phyloP scores from a whole-genome alignment of 768 basidiomycete species.

The Floccularia luteovirens region DNA sequence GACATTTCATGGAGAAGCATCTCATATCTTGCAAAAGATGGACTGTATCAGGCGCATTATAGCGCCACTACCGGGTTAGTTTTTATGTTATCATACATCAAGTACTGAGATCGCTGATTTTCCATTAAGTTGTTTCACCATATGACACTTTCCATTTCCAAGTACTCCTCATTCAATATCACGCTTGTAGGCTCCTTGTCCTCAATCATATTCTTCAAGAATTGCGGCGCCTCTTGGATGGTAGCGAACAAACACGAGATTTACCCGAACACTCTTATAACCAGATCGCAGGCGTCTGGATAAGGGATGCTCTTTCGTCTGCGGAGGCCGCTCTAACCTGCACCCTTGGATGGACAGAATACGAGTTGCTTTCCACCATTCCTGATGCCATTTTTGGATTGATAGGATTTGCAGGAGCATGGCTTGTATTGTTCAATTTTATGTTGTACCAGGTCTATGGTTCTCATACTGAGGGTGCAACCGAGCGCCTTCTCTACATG shows the following conservation, averaged over 20 bases:
- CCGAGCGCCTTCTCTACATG: conserved; percentile 25
- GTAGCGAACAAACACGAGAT: conserved; percentile 20
- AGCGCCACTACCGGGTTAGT: conserved; percentile 26
- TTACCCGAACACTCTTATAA: too few relatives aligned
- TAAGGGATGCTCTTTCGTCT: conserved; percentile 25
- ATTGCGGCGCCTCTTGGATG: conserved; percentile 13
- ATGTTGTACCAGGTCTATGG: conserved; percentile 23
- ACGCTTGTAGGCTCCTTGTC: conserved; percentile 29
- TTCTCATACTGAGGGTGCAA: conserved; percentile 26
- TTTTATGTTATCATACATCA: not conserved
- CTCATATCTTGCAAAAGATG: conserved; percentile 21
- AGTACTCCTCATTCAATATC: conserved; percentile 30
- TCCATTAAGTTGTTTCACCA: conserved; percentile 29
- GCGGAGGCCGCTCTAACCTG: conserved; percentile 29
- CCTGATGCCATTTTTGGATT: conserved; percentile 34
- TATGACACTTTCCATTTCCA: conserved; percentile 33
- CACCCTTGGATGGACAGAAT: conserved; percentile 23
- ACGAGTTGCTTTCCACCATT: conserved; percentile 26
- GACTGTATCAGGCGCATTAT: conserved; percentile 28
- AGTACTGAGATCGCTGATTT: conserved; percentile 8
- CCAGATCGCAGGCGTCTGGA: too few relatives aligned
- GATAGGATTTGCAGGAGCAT: conserved; percentile 34
- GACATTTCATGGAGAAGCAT: conserved; percentile 24
- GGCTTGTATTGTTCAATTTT: conserved; percentile 34
- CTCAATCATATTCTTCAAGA: conserved; percentile 6